Evolutionary conservation across 202 grass and related monocot species (phyloP).

Genomic region (Setaria viridis): DNA sequence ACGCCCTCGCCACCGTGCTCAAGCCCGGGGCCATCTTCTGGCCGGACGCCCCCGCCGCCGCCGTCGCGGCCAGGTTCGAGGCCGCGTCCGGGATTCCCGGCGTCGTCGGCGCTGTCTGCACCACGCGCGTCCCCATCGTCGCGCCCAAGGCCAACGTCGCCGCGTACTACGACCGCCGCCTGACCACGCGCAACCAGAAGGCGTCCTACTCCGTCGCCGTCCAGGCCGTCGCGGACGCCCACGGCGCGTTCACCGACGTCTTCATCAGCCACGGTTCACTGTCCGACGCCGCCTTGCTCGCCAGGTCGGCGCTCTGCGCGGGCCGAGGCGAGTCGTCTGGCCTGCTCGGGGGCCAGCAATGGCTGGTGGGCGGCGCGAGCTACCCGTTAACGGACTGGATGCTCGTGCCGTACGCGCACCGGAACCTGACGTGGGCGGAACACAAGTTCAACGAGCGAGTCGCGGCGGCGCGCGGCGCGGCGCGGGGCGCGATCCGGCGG

Average conservation of each 20-base stretch:
- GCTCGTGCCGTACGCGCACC: slow-evolving; percentile 68
- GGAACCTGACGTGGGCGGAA: slow-evolving; percentile 62
- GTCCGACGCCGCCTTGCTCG: slow-evolving; percentile 59
- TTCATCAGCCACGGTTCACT: slow-evolving; percentile 70
- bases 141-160: slow-evolving; percentile 55
- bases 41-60: slow-evolving; percentile 27
- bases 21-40: slow-evolving; percentile 54
- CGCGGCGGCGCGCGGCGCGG: slow-evolving; percentile 30
- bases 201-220: slow-evolving; percentile 75
- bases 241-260: slow-evolving; percentile 68
- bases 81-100: slow-evolving; percentile 54
- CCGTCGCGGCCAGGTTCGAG: slow-evolving; percentile 42
- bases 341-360: background rate
- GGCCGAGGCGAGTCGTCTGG: background rate
- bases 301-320: slow-evolving; percentile 48
- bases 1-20: slow-evolving; percentile 54
- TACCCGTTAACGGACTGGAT: slow-evolving; percentile 67
- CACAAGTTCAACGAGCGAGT: slow-evolving; percentile 65
- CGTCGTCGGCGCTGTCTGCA: slow-evolving; percentile 66
- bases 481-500: slow-evolving; percentile 56
- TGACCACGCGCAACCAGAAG: slow-evolving; percentile 52
- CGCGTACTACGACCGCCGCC: slow-evolving; percentile 75
- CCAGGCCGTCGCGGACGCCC: slow-evolving; percentile 62
- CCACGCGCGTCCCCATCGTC: slow-evolving; percentile 66
- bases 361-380: slow-evolving; percentile 63